Evolutionary conservation across 2,329 filamentous ascomycete species (phyloP), one percentile per base, ranked within the genome.

Genomic region (Fusarium equiseti): DNA sequence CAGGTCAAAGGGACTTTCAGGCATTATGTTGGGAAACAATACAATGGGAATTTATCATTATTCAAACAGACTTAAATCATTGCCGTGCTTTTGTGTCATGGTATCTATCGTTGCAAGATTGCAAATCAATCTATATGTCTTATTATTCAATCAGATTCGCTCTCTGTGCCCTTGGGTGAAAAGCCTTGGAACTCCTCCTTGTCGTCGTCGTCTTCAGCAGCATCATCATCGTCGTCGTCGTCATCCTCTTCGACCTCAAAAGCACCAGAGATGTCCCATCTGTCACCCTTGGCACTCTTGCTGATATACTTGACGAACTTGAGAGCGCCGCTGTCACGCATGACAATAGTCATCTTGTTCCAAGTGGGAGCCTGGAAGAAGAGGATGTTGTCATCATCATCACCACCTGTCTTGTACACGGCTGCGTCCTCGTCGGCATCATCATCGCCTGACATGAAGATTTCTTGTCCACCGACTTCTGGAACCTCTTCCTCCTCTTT

Each of bases 261-360:
- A 35, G 90, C 89, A 1, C 90, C 96, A 49, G 89, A 91, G 52
- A 98, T 86, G 82, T 99, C 96, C 94, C 95, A 98, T 45, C 96
- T 87, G 81, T 98, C 96, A 1, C 96, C 96, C 77, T 89, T 89
- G 10, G 96, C 96, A 53, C 87, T 88, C 64, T 86, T 86, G 80
- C 92, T 97, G 24, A 99, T 92, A 79, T 98, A 99, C 84, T 98
- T 99, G 76, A 98, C 94, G 78, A 99, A 99, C 79, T 93, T 91
- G 77, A 99, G 85, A 16, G 92, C 91, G 16, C 93, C 95, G 72
- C 89, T 90, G 78, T 99, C 96, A 62, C 96, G 88, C 73, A 98
- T 83, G 32, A 98, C 96, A 71, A 99, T 89, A 70, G 91, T 94
- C 83, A 99, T 86, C 70, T 92, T 93, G 80, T 98, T 98, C 96